Conservation (phyloP, 2,329 filamentous ascomycete species). For the Colletotrichum navitas region DNA sequence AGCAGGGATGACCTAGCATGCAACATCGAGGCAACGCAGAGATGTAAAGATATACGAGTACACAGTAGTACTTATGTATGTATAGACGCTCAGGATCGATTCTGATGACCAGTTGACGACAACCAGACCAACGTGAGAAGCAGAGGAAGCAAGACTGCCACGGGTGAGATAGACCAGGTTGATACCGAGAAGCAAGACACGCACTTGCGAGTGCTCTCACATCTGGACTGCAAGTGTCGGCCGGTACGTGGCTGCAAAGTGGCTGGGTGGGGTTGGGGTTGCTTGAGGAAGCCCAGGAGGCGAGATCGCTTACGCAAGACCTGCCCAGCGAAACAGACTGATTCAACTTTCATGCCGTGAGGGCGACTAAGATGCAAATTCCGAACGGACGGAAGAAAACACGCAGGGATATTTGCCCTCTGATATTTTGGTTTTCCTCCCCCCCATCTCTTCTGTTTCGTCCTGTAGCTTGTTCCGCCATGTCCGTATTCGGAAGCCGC, state of each 20-base stretch:
- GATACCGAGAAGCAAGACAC: not conserved
- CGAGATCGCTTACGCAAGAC: not conserved
- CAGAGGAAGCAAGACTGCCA: not conserved
- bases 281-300: not conserved
- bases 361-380: not conserved
- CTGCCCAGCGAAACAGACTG: not conserved
- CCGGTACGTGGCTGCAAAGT: not conserved
- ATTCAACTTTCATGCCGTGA: not conserved
- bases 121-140: not conserved
- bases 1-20: conserved; percentile 18
- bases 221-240: not conserved
- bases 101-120: conserved; percentile 3
- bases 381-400: not conserved
- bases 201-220: not conserved
- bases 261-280: conserved; percentile 5
- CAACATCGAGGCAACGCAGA: conserved; percentile 3
- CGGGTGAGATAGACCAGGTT: conserved; percentile 1
- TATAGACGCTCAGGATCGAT: conserved; percentile 19
- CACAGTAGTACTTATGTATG: not conserved
- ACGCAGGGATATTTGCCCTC: not conserved
- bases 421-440: not conserved
- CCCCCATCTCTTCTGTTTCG: not conserved
- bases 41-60: conserved; percentile 15
- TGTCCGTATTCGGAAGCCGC: not conserved
- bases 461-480: not conserved